A percentile compares a stretch with the other conserved stretches of the same genome.
Evolutionary conservation across 2,329 filamentous ascomycete species (phyloP).

Genomic region (Fusarium sp.): DNA sequence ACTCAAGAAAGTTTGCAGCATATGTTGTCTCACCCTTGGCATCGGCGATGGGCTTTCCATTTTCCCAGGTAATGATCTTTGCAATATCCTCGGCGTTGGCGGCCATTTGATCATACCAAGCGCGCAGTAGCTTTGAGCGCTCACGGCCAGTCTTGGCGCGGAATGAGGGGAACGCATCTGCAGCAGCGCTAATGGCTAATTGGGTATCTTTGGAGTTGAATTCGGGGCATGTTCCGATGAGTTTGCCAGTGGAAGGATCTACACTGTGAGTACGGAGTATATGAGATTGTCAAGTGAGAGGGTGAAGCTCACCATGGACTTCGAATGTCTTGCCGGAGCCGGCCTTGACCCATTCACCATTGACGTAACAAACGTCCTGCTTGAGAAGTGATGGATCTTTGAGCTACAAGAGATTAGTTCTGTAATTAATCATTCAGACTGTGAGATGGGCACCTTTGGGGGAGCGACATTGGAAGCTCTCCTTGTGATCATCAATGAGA

Average conservation of each 20-base stretch:
- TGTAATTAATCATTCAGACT: neutral
- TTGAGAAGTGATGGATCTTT: slow-evolving; percentile 86
- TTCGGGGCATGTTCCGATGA: slow-evolving; percentile 87
- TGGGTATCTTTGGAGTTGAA: slow-evolving; percentile 82
- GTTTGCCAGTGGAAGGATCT: slow-evolving; percentile 84
- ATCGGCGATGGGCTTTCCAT: slow-evolving; percentile 84
- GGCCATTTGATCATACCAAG: slow-evolving; percentile 83
- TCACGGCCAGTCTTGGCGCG: slow-evolving; percentile 77
- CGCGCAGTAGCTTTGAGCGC: slow-evolving; percentile 76
- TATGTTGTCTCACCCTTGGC: slow-evolving; percentile 77
- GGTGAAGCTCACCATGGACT: slow-evolving; percentile 67
- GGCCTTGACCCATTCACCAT: slow-evolving; percentile 90
- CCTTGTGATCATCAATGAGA: slow-evolving; percentile 44
- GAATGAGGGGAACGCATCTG: slow-evolving; percentile 77
- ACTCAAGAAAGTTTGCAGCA: slow-evolving; percentile 79
- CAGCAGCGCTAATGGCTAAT: slow-evolving; percentile 84
- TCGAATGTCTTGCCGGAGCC: slow-evolving; percentile 92
- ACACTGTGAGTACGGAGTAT: slow-evolving; percentile 1
- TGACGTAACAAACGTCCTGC: slow-evolving; percentile 82
- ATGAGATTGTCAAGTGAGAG: neutral
- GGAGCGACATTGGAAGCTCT: slow-evolving; percentile 59
- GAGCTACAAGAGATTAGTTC: slow-evolving; percentile 59
- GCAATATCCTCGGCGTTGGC: slow-evolving; percentile 84
- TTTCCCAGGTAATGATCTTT: slow-evolving; percentile 87
- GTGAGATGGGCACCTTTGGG: slow-evolving; percentile 49